Base-by-base conservation (phyloP, 176 grass and related monocot genomes). In the Tuctoria greenei region DNA sequence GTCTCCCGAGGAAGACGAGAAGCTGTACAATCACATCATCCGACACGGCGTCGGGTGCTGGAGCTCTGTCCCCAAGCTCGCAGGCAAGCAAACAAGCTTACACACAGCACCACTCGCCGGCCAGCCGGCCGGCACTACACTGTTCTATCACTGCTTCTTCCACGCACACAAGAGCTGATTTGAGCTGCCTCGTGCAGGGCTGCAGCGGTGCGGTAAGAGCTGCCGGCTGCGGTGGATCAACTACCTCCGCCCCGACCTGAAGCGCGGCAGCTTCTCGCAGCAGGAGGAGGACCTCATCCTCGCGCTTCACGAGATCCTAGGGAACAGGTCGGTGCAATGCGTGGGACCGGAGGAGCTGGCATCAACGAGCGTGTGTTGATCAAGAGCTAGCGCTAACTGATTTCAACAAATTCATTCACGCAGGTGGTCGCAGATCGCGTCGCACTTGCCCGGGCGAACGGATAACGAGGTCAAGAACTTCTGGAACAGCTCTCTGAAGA, bases 381-480 rank as follows among this genome's bases (percentile, higher is more conserved):
- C 11, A 17, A 6, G 4, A 20, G 20, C 31, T 31, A 54, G 18
- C 1, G 31, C 31, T 58, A 20, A 46, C 11, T 3, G 39, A 42
- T 41, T 56, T 28, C 40, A 0, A 15, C 12, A 21, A 21, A 2
- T 51, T 2, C 51, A 49, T 31, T 31, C 31, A 31, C 67, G 50
- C 86, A 95, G 93, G 60, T 96, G 92, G 92, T 96, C 92, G 0
- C 92, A 96, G 78, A 96, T 96, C 40, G 89, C 92, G 50, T 81
- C 81, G 64, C 86, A 89, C 18, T 54, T 96, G 86, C 92, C 89
- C 2, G 92, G 92, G 45, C 52, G 92, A 79, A 96, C 92, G 7
- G 92, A 96, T 50, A 96, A 96, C 82, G 92, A 96, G 77, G 92
- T 96, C 60, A 96, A 96, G 79, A 96, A 96, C 89, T 96, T 87